Evolutionary conservation across 176 grass and related monocot species (phyloP), one percentile per base, ranked within the genome.

Genomic region (Dendrocalamus sinicus): DNA sequence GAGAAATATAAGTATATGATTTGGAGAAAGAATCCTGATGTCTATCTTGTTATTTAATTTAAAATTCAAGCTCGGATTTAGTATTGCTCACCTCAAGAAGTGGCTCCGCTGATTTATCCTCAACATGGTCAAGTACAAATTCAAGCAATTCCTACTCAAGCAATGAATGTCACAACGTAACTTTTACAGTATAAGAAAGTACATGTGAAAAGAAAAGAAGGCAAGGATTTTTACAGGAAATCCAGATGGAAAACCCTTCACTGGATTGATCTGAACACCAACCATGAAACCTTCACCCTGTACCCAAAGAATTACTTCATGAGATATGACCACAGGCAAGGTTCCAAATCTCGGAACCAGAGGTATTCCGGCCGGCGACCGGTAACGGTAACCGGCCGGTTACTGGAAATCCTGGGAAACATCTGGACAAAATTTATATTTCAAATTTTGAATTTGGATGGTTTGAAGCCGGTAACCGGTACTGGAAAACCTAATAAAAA

Each of bases 281-380:
- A 99, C 96, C 96, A 99, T 99, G 85, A 99, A 99, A 84, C 96
- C 96, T 95, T 98, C 62, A 89, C 96, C 86, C 96, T 99, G 84
- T 67, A 89, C 8, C 35, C 7, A 74, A 81, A 35, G 17, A 39
- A 20, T 20, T 37, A 84, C 20, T 80, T 40, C 53, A 72, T 61
- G 53, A 83, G 23, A 54, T 53, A 57, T 28, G 64, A 71, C 22
- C 13, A 76, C 45, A 35, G 32, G 2, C 30, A 32, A 32, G 30
- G 30, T 32, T 32, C 30, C 30, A 32, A 32, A 32, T 32, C 30
- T 32, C 30, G 30, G 30, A 32, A 32, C 30, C 1, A 32, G 30
- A 32, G 30, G 30, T 32, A 2, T 32, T 32, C 30, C 30, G 30
- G 30, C 30, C 2, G 30, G 30, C 30, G 30, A 32, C 30, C 30